Evolutionary conservation across 192 early-diverging fungal genomes (phyloP).

Genomic region (Coemansia sp.): DNA sequence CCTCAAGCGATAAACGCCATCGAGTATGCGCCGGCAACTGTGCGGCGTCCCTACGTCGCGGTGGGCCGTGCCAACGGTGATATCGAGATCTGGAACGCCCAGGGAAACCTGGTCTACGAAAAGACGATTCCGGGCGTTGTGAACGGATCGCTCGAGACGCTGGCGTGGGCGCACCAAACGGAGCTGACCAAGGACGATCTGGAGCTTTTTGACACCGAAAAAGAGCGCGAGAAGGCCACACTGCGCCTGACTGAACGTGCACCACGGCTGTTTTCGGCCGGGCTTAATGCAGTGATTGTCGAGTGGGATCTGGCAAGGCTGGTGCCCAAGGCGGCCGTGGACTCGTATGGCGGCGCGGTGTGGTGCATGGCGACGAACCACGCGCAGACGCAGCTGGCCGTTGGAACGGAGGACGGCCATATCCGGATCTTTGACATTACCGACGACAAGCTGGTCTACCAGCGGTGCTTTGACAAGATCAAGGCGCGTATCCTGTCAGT

Average conservation of each 20-base stretch:
- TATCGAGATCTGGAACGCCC: conserved; percentile 89
- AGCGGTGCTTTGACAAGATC: conserved; percentile 64
- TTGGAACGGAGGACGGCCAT: conserved; percentile 92
- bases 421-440: conserved; percentile 85
- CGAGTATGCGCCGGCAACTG: conserved; percentile 67
- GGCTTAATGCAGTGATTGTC: conserved; percentile 77
- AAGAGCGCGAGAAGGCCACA: conserved; percentile 54
- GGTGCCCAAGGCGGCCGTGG: conserved; percentile 62
- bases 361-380: conserved; percentile 90
- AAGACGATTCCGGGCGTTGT: conserved; percentile 82
- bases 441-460: conserved; percentile 65
- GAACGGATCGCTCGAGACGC: conserved; percentile 71
- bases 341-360: conserved; percentile 87
- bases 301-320: conserved; percentile 83
- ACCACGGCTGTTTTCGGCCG: conserved; percentile 83
- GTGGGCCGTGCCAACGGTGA: conserved; percentile 90
- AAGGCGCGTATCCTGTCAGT: conserved; percentile 77
- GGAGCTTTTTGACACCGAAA: conserved; percentile 65
- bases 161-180: conserved; percentile 83
- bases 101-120: conserved; percentile 67
- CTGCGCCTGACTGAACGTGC: conserved; percentile 52
- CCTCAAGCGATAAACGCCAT: conserved; percentile 85
- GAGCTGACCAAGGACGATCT: conserved; percentile 58
- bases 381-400: conserved; percentile 71
- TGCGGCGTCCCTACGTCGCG: conserved; percentile 58